These are phyloP conservation scores for Chlorella ohadii DNA, from an alignment of 139 green algal species.

Conservation along the genomic window DNA sequence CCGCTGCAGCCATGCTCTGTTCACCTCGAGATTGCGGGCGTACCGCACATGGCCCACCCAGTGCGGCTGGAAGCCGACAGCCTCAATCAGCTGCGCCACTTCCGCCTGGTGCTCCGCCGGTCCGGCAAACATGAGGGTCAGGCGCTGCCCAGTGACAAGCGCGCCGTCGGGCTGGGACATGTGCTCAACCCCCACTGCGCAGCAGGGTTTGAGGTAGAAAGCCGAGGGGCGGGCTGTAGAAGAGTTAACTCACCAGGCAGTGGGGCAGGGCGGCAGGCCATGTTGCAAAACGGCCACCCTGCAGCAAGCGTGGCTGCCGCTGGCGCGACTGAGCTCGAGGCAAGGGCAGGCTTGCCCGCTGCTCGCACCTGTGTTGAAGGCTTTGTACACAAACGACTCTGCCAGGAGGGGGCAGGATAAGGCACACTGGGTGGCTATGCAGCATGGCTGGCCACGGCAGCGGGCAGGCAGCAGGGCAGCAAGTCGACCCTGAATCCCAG, in stretches of 20 bases:
- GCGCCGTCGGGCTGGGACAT: constrained; percentile 32
- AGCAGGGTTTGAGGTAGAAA: neutral
- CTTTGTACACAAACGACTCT: constrained; percentile 43
- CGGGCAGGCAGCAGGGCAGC: too few species aligned
- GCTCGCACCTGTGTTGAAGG: constrained; percentile 45
- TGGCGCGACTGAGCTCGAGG: too few species aligned
- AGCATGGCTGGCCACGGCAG: too few species aligned
- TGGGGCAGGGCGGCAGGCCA: neutral
- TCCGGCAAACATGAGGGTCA: constrained; percentile 45
- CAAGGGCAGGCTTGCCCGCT: too few species aligned
- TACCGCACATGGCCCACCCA: constrained; percentile 50
- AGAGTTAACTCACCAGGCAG: too few species aligned
- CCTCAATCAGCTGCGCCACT: constrained; percentile 27
- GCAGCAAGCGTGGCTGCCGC: too few species aligned
- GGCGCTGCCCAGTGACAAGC: constrained; percentile 12
- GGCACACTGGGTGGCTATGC: too few species aligned
- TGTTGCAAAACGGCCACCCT: too few species aligned
- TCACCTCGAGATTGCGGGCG: constrained; percentile 44
- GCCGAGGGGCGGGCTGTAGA: too few species aligned
- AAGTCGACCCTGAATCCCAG: too few species aligned
- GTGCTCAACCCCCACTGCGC: constrained; percentile 26
- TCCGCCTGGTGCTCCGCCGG: neutral
- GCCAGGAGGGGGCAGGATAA: neutral
- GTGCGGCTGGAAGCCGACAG: constrained; percentile 38
- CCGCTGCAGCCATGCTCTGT: too few species aligned